Evolutionary conservation across 768 basidiomycete genomes (phyloP), one percentile per base, ranked within the genome.

Genomic region (Tricholoma sp.): DNA sequence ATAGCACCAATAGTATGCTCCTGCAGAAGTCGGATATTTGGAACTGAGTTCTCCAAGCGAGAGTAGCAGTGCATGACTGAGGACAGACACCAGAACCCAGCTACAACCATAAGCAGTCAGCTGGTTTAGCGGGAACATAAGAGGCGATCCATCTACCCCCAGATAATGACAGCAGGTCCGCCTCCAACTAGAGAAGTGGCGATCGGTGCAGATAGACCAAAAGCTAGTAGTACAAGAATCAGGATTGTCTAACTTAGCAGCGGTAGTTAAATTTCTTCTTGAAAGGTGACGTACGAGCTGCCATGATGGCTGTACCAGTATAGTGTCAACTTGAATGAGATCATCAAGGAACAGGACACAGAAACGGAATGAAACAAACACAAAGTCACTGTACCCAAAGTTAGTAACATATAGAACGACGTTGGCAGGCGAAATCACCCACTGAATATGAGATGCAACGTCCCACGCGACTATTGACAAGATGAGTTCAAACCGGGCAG

Each of bases 1-100:
- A 60, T 81, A 86, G 45, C 81, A 80, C 85, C 85, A 88, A 60
- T 87, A 85, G 59, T 83, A 84, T 1, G 83, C 78, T 13, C 83
- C 83, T 0, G 82, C 82, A 0, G 82, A 81, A 1, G 82, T 84
- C 0, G 83, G 83, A 58, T 82, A 84, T 58, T 80, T 80, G 4
- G 83, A 80, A 42, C 79, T 80, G 31, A 83, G 81, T 63, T 85
- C 83, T 0, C 76, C 83, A 3, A 84, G 68, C 6, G 83, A 85
- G 2, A 80, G 66, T 0, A 82, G 80, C 10, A 84, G 72, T 0
- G 75, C 66, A 56, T 78, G 73, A 0, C 78, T 78, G 2, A 82
- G 66, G 15, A 74, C 37, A 15, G 80, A 80, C 5, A 84, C 79
- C 10, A 81, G 59, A 4, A 82, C 66, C 77, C 79, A 83, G 24